Evolutionary conservation across 2,329 filamentous ascomycete genomes (phyloP), one percentile per base, ranked within the genome.

Genomic region (Penicillium sp.): DNA sequence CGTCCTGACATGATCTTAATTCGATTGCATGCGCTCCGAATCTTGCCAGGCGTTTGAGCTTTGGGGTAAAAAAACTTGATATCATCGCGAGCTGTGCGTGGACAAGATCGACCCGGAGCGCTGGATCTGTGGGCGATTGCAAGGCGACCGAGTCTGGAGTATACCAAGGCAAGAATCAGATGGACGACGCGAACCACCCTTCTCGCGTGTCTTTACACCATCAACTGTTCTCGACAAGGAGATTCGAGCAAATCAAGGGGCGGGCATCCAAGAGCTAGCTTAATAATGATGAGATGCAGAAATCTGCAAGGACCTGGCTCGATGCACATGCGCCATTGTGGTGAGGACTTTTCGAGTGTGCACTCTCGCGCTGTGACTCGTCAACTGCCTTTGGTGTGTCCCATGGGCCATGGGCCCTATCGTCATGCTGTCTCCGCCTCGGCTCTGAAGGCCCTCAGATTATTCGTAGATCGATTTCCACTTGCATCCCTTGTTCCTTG

Each of bases 341-440:
- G 59, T 62, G 60, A 66, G 64, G 59, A 55, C 60, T 64, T 64
- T 63, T 57, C 59, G 21, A 58, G 23, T 38, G 17, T 45, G 48
- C 50, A 49, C 64, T 64, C 70, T 68, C 60, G 65, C 61, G 56
- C 72, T 72, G 63, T 75, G 71, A 74, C 71, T 72, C 64, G 71
- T 73, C 70, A 56, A 68, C 60, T 65, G 56, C 64, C 65, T 62
- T 68, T 62, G 60, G 60, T 53, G 63, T 66, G 61, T 56, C 67
- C 61, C 63, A 60, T 53, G 63, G 65, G 61, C 55, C 68, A 67
- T 70, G 64, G 62, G 61, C 60, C 66, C 64, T 68, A 63, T 66
- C 67, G 64, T 68, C 68, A 68, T 68, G 61, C 48, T 54, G 61
- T 68, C 67, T 64, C 64, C 64, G 66, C 62, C 63, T 51, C 46